Conservation (phyloP, 2,329 filamentous ascomycete genomes). For the Acephala macrosclerotiorum region DNA sequence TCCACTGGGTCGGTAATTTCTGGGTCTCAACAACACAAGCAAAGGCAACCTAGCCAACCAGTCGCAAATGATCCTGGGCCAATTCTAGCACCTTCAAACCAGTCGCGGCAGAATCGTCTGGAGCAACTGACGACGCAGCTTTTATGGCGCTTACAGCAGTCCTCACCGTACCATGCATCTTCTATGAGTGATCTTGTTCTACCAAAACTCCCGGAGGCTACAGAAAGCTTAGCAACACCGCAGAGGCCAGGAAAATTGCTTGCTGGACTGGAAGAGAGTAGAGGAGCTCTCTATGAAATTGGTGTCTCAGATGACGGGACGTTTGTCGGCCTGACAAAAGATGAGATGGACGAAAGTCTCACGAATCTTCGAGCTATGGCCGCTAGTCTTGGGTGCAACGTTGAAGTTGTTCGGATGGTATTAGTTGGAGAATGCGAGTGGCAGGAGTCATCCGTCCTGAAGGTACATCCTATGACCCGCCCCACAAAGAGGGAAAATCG, state of each 20-base stretch:
- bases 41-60: constrained; percentile 30
- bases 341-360: constrained; percentile 93
- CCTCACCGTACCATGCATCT: constrained; percentile 87
- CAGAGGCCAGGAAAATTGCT: constrained; percentile 64
- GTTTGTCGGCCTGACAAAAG: constrained; percentile 84
- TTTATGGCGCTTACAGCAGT: constrained; percentile 94
- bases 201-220: constrained; percentile 75
- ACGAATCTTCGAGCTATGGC: constrained; percentile 89
- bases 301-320: constrained; percentile 95
- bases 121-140: constrained; percentile 95
- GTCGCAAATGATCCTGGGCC: constrained; percentile 21
- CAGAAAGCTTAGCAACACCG: constrained; percentile 53
- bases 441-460: constrained; percentile 42
- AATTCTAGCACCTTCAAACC: constrained; percentile 50
- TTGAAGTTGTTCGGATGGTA: constrained; percentile 83
- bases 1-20: constrained; percentile 66
- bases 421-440: constrained; percentile 87
- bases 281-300: constrained; percentile 94
- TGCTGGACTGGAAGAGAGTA: constrained; percentile 88
- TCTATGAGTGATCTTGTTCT: constrained; percentile 78
- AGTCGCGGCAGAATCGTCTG: constrained; percentile 82
- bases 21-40: constrained; percentile 41
- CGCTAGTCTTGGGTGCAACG: constrained; percentile 84
- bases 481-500: constrained; percentile 15
- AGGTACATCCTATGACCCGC: background rate